phyloP scores from a whole-genome alignment of 768 basidiomycete species.

The Mycena rebaudengoi region DNA sequence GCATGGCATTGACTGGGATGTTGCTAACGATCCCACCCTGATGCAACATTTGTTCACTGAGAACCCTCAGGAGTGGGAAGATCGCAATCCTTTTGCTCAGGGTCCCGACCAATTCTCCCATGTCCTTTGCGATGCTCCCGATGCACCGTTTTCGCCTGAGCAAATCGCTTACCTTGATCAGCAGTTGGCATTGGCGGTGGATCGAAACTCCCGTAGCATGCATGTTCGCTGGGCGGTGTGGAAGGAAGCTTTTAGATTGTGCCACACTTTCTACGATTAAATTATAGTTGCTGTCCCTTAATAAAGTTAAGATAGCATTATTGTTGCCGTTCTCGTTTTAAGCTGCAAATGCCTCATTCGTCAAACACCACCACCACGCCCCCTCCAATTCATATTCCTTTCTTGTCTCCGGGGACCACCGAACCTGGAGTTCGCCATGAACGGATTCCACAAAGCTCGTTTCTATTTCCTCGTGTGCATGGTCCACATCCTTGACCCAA shows the following conservation, averaged over 20 bases:
- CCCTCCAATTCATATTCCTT: no score
- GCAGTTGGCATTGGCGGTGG: neutral
- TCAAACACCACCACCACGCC: no score
- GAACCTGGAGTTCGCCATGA: no score
- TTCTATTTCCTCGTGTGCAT: no score
- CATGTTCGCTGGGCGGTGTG: neutral
- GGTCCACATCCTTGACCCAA: no score
- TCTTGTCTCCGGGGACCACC: no score
- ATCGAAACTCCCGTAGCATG: neutral
- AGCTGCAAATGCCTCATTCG: no score
- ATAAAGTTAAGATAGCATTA: no score
- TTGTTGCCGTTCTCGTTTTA: no score
- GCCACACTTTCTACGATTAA: no score
- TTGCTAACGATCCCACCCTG: neutral
- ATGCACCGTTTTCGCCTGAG: neutral
- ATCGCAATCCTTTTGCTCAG: neutral
- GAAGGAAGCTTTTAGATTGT: neutral
- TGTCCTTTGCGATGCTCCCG: neutral
- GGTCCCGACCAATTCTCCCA: neutral
- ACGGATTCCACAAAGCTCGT: no score
- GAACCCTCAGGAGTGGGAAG: constrained; percentile 6
- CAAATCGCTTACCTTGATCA: neutral
- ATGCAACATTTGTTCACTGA: neutral
- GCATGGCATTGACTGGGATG: constrained; percentile 16
- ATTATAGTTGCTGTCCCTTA: no score